A percentile compares a stretch with the other conserved stretches of the same genome.
Evolutionary conservation across 345 rosid species (phyloP).

Genomic region (Acer yangbiense): DNA sequence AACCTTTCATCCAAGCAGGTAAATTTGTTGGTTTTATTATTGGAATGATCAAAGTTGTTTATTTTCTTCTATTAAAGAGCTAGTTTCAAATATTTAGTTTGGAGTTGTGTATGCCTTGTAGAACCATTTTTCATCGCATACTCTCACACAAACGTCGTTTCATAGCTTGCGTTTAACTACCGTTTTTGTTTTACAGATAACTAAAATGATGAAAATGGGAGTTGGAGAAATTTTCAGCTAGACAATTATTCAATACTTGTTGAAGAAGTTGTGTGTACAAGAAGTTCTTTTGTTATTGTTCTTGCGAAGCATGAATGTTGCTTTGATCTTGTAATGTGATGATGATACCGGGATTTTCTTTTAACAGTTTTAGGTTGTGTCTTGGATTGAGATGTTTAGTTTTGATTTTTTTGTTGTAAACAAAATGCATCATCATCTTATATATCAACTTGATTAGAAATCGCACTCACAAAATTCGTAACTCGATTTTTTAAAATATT

Average conservation of each 20-base stretch:
- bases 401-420: too few species aligned
- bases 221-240: slow-evolving; percentile 34
- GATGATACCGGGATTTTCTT: neutral
- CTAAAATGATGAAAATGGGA: slow-evolving; percentile 38
- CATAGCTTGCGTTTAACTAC: neutral
- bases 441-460: too few species aligned
- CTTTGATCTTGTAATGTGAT: neutral
- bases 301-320: neutral
- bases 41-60: neutral
- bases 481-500: too few species aligned
- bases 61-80: neutral
- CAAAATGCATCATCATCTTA: too few species aligned
- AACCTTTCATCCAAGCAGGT: slow-evolving; percentile 90
- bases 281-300: neutral
- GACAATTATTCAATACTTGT: neutral
- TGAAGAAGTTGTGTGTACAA: neutral
- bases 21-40: slow-evolving; percentile 4
- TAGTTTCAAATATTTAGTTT: neutral
- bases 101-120: neutral
- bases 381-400: too few species aligned
- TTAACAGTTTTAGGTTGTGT: too few species aligned
- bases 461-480: too few species aligned
- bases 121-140: neutral
- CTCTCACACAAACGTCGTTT: neutral
- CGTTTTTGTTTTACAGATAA: slow-evolving; percentile 28